These are phyloP conservation scores for Trametes elegans DNA, from an alignment of 768 basidiomycete species.

Conservation along the genomic window DNA sequence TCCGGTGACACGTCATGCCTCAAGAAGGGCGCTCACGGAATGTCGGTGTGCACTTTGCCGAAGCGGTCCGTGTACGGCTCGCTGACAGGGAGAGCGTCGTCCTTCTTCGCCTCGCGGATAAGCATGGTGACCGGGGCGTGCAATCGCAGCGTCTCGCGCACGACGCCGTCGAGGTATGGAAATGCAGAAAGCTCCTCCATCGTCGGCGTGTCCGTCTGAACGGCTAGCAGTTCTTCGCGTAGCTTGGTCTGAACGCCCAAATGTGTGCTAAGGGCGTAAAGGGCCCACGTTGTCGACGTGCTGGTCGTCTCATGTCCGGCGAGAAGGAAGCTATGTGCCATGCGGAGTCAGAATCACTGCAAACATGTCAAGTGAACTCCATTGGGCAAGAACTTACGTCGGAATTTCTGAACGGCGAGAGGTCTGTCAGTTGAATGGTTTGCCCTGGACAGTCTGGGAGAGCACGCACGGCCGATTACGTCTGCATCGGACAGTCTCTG, in stretches of 20 bases:
- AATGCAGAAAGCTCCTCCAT: constrained; percentile 70
- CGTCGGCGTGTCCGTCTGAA: constrained; percentile 46
- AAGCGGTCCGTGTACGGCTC: constrained; percentile 28
- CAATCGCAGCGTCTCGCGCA: constrained; percentile 58
- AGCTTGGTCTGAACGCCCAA: constrained; percentile 37
- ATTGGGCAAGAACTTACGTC: constrained; percentile 10
- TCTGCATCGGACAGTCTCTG: constrained; percentile 63
- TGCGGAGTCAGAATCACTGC: background rate
- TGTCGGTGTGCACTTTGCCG: constrained; percentile 16
- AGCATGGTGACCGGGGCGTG: constrained; percentile 50
- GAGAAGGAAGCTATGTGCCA: constrained; percentile 26
- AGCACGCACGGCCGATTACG: constrained; percentile 49
- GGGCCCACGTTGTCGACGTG: constrained; percentile 34
- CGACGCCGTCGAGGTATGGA: constrained; percentile 66
- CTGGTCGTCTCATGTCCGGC: constrained; percentile 45
- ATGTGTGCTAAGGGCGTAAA: constrained; percentile 38
- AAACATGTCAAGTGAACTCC: no score
- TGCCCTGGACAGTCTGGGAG: background rate
- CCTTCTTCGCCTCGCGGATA: constrained; percentile 43
- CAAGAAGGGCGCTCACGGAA: constrained; percentile 28
- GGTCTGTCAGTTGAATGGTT: background rate
- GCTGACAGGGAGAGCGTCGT: constrained; percentile 52
- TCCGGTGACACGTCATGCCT: no score
- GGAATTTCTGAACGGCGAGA: constrained; percentile 20
- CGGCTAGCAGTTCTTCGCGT: constrained; percentile 38